phyloP scores from a whole-genome alignment of 1,284 basidiomycete genomes.

The Violaceomyces palustris region DNA sequence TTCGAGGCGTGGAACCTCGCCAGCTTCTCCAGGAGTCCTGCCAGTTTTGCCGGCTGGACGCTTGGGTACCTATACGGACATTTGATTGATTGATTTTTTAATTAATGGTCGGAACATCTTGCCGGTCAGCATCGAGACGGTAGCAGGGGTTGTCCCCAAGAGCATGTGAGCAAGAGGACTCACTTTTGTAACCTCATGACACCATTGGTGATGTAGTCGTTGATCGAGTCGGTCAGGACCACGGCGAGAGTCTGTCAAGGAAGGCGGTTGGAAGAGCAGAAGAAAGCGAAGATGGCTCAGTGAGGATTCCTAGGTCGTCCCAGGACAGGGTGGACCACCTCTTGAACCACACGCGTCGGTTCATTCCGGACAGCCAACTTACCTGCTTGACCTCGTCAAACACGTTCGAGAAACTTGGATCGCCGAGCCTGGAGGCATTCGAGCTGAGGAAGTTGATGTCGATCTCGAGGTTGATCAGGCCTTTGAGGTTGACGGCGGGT shows the following conservation, averaged over 20 bases:
- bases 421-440: conserved; percentile 14
- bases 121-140: no score
- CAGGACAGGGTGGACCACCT: no score
- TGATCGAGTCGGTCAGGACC: conserved; percentile 68
- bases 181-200: conserved; percentile 6
- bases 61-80: conserved; percentile 3
- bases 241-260: conserved; percentile 76
- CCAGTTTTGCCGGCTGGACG: conserved; percentile 10
- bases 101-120: no score
- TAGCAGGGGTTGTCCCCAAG: no score
- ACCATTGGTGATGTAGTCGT: conserved; percentile 66
- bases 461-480: conserved; percentile 5
- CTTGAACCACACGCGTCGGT: no score
- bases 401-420: not conserved
- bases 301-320: no score
- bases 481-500: conserved; percentile 6
- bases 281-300: no score
- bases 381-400: conserved; percentile 8
- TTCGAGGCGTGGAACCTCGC: not conserved
- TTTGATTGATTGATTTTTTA: no score
- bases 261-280: no score
- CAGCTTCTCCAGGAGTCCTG: conserved; percentile 20
- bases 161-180: no score
- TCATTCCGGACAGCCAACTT: no score
- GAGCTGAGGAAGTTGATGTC: conserved; percentile 33